Evolutionary conservation across 306 rosid species (phyloP), one percentile per base, ranked within the genome.

Genomic region (Glycine tomentella): DNA sequence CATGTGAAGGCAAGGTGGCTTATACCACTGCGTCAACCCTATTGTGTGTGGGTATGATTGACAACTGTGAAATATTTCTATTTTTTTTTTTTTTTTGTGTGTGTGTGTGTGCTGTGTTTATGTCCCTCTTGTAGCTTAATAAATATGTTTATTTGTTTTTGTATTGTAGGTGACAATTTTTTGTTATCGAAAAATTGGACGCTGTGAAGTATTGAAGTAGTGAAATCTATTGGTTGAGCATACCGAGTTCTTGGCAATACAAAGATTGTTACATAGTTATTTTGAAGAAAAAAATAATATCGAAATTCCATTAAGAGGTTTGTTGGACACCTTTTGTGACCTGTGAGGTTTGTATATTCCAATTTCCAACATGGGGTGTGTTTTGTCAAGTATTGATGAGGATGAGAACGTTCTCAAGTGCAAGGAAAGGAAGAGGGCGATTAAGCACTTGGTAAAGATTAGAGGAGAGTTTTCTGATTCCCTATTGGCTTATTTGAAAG

Each of bases 391-490:
- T 80, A 67, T 90, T 66, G 89, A 88, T 51, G 91, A 90, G 81
- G 92, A 89, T 72, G 98, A 78, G 89, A 89, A 87, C 74, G 78
- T 93, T 84, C 86, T 84, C 69, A 86, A 20, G 72, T 90, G 96
- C 86, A 92, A 84, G 85, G 90, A 93, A 86, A 92, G 98, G 76
- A 95, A 90, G 92, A 93, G 50, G 86, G 84, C 86, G 50, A 89
- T 92, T 81, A 95, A 95, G 78, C 93, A 88, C 76, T 84, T 95
- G 71, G 85, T 92, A 48, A 72, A 80, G 68, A 71, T 83, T 52
- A 91, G 98, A 88, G 88, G 90, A 72, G 90, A 88, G 63, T 93
- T 93, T 87, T 93, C 92, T 40, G 98, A 90, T 84, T 83, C 99
- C 33, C 86, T 86, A 6, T 70, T 92, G 65, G 94, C 82, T 66